Evolutionary conservation across 139 green algal genomes (phyloP).

Genomic region (Chlamydomonas applanata): DNA sequence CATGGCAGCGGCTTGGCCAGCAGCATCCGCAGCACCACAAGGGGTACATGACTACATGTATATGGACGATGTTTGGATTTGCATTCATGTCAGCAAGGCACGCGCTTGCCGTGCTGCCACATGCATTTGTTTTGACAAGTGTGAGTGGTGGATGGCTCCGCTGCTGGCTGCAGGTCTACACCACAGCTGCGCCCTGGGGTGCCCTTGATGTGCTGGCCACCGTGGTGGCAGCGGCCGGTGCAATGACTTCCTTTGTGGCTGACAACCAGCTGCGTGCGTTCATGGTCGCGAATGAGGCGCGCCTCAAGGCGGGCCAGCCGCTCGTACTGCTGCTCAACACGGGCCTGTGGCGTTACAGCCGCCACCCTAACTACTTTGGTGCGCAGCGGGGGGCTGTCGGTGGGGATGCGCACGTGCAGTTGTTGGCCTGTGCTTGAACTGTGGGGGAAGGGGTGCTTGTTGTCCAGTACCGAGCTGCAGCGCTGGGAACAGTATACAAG

Average conservation of each 20-base stretch:
- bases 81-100: too few relatives aligned
- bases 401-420: not conserved
- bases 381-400: constrained; percentile 51
- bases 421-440: not conserved
- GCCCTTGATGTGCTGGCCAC: constrained; percentile 12
- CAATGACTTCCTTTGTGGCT: constrained; percentile 24
- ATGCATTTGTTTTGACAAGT: too few relatives aligned
- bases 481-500: not conserved
- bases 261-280: constrained; percentile 53
- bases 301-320: not conserved
- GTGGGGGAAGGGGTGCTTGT: too few relatives aligned
- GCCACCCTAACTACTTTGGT: constrained; percentile 88
- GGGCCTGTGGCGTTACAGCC: constrained; percentile 72
- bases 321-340: constrained; percentile 22
- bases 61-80: too few relatives aligned
- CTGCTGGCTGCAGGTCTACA: constrained; percentile 11
- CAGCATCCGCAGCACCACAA: too few relatives aligned
- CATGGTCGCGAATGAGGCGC: constrained; percentile 26
- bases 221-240: not conserved
- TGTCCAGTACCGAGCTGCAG: not conserved
- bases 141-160: too few relatives aligned
- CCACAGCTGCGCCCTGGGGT: constrained; percentile 24
- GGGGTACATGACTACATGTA: too few relatives aligned
- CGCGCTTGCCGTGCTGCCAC: too few relatives aligned
- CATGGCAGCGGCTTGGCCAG: too few relatives aligned